phyloP scores from a whole-genome alignment of 371 early-diverging fungal genomes.

The Fennellomyces sp. region DNA sequence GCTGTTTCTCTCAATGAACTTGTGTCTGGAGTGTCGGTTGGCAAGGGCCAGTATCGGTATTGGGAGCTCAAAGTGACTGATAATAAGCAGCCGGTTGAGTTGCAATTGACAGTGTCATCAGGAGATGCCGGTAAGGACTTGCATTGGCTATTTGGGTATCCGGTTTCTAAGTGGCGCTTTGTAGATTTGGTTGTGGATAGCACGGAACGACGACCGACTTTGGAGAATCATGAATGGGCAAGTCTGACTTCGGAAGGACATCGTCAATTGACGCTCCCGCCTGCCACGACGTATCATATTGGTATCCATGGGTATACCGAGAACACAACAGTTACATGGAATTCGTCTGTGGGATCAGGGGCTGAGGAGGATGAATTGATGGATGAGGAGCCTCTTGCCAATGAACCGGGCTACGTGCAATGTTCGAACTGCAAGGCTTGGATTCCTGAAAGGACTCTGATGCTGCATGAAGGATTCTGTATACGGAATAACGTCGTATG shows the following conservation, averaged over 20 bases:
- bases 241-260: slow-evolving; percentile 33
- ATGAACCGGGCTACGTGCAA: slow-evolving; percentile 42
- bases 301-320: slow-evolving; percentile 45
- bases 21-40: slow-evolving; percentile 6
- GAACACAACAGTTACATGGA: slow-evolving; percentile 20
- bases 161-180: too few species aligned
- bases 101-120: slow-evolving; percentile 18
- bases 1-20: neutral
- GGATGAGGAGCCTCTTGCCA: slow-evolving; percentile 24
- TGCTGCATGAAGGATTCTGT: slow-evolving; percentile 81
- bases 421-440: slow-evolving; percentile 78
- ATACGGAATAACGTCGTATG: slow-evolving; percentile 78
- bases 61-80: slow-evolving; percentile 26
- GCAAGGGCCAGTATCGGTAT: slow-evolving; percentile 27
- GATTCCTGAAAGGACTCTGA: slow-evolving; percentile 61
- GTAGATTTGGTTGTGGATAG: slow-evolving; percentile 39
- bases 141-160: too few species aligned
- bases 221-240: slow-evolving; percentile 42
- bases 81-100: slow-evolving; percentile 1
- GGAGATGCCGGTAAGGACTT: slow-evolving; percentile 46
- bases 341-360: neutral
- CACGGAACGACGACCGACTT: slow-evolving; percentile 25
- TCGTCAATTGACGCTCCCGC: slow-evolving; percentile 14
- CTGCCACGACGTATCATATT: slow-evolving; percentile 19
- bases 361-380: slow-evolving; percentile 15